Evolutionary conservation across 345 rosid genomes (phyloP), one percentile per base, ranked within the genome.

Genomic region (Populus euphratica): DNA sequence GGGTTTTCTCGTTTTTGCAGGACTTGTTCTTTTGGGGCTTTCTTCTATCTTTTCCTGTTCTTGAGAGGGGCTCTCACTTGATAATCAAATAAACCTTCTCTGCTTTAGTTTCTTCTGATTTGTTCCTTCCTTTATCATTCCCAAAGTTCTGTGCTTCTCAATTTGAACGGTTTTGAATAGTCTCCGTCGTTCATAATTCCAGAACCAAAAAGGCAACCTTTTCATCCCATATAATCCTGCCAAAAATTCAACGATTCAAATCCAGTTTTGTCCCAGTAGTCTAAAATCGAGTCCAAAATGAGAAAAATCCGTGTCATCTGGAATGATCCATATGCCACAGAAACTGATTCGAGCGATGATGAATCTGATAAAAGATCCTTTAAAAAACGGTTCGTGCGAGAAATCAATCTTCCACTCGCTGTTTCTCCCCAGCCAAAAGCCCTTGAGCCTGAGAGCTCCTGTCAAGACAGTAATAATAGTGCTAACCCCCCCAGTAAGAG

Each of bases 321-420:
- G 17, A 79, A 80, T 21, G 99, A 96, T 83, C 97, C 99, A n/a
- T 88, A 92, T 49, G 97, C 97, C 10, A 96, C 99, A 5, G 99
- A 96, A 74, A 82, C 89, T 13, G 92, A 92, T 72, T 92, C 98
- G 0, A 82, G 92, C 43, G 99, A 92, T 43, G 99, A 94, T 68
- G 98, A 94, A 74, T 78, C 82, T 0, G 87, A n/a, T 43, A 78
- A 6, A 10, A 68, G 18, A 33, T 79, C 66, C n/a, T n/a, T 47
- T 6, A 82, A 75, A 5, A 93, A 89, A 76, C 86, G 92, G 38
- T 81, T 92, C 31, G 86, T 94, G 47, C 83, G 81, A 10, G 98
- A 91, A 78, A 87, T 96, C 44, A 69, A 49, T 43, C 79, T 89
- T 11, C 95, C 97, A 38, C 69, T 76, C 29, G 49, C 20, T 14